Evolutionary conservation across 371 early-diverging fungal species (phyloP).

Genomic region (Circinella minor): DNA sequence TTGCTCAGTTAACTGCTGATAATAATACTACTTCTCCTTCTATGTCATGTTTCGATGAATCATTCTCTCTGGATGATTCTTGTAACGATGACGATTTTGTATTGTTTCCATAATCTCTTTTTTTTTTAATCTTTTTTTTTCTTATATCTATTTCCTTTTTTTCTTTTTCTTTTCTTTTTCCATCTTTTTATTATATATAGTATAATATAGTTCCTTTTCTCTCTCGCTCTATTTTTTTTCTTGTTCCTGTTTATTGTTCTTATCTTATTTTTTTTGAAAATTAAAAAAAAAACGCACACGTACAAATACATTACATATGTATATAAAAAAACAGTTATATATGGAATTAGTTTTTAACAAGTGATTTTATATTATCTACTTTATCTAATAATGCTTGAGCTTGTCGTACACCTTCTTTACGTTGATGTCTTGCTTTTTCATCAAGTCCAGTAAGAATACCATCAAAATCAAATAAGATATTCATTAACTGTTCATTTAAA

Average conservation of each 20-base stretch:
- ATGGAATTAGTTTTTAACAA: conserved; percentile 8
- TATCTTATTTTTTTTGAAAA: no score
- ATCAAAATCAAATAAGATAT: conserved; percentile 29
- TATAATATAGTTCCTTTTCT: neutral
- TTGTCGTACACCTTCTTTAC: conserved; percentile 23
- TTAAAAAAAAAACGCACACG: no score
- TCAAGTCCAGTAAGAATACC: conserved; percentile 15
- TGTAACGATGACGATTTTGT: conserved; percentile 18
- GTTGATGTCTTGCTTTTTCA: conserved; percentile 24
- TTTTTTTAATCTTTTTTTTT: conserved; percentile 6
- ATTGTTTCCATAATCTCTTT: conserved; percentile 18
- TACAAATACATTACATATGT: no score
- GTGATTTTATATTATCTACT: conserved; percentile 28
- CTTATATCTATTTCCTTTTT: conserved; percentile 10
- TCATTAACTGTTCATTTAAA: conserved; percentile 29
- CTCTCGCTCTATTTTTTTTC: neutral
- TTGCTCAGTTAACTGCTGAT: conserved; percentile 18
- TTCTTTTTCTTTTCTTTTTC: neutral
- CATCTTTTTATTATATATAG: neutral
- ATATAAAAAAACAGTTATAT: neutral
- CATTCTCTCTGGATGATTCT: neutral
- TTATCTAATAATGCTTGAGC: conserved; percentile 22
- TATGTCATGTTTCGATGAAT: neutral
- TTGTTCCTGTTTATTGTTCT: neutral
- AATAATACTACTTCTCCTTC: conserved; percentile 1